These are phyloP conservation scores for Lipomyces spencermartinsiae DNA, from an alignment of 805 yeast species.

Conservation along the genomic window DNA sequence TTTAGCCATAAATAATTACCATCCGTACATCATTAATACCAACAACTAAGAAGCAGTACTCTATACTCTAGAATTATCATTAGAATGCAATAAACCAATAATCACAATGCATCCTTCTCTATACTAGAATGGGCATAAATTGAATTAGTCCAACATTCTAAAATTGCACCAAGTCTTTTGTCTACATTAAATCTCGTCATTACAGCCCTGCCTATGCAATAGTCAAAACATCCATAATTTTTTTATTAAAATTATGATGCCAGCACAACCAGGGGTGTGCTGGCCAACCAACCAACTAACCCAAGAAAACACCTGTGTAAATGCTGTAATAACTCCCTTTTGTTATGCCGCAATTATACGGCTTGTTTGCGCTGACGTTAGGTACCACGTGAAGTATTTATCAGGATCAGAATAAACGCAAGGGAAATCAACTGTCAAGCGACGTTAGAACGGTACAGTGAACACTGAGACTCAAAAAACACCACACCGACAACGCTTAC, in stretches of 20 bases:
- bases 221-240: not conserved
- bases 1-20: not conserved
- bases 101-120: not conserved
- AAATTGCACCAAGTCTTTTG: too few relatives aligned
- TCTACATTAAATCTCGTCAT: not conserved
- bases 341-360: not conserved
- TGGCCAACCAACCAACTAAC: not conserved
- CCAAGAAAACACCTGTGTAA: not conserved
- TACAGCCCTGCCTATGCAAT: not conserved
- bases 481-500: constrained; percentile 14
- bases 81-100: not conserved
- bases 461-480: not conserved
- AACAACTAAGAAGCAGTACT: not conserved
- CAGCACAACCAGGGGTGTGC: not conserved
- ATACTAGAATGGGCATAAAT: not conserved
- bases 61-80: not conserved
- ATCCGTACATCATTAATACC: not conserved
- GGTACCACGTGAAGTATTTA: constrained; percentile 27
- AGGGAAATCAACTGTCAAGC: constrained; percentile 22
- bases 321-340: not conserved
- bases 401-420: constrained; percentile 27
- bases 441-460: not conserved
- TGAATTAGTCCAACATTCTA: not conserved
- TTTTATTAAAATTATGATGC: not conserved
- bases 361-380: not conserved